Base-by-base conservation (phyloP, 2,329 filamentous ascomycete genomes). In the Emydomyces testavorans region DNA sequence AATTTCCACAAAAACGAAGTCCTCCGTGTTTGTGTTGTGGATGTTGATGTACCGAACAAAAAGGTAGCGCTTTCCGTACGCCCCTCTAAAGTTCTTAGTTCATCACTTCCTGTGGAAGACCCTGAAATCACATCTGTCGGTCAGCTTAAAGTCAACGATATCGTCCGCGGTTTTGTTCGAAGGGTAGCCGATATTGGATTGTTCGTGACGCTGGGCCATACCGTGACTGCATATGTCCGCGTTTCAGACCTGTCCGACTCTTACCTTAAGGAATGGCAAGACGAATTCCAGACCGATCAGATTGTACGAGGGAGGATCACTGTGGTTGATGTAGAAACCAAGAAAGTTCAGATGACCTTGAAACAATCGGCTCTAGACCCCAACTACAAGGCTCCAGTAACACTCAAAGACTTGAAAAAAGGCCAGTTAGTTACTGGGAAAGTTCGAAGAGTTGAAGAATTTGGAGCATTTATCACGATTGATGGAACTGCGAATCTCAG, bases 221-320 rank as follows among this genome's bases (percentile, higher is more conserved):
- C 83, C 53, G 75, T 94, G 15, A 85, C 84, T 42, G 89, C 82
- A 0, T 83, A 89, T 58, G 84, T 94, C 40, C 83, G 85, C 56
- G 82, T 96, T 46, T 79, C 83, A 7, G 89, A 96, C 62, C 74
- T 98, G 11, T 94, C 89, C 0, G 92, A 98, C 62, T 77, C 79
- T 6, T 98, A 82, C 63, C 70, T 98, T 58, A 96, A 96, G 66
- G 86, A 96, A 52, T 98, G 92, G 92, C 93, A 94, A 69, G 79
- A 85, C 29, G 73, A 82, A 37, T 95, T 90, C 68, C 81, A 92
- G 58, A 71, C 90, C 40, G 87, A 94, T 58, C 88, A 96, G 65
- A 74, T 98, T 4, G 87, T 98, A 46, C 87, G 83, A 65, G 92
- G 88, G 44, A 86, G 90, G 54, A 74, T 98, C 51, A 78, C 84